A percentile compares a stretch with the other conserved stretches of the same genome.
Evolutionary conservation across 805 yeast species (phyloP).

Genomic region (Blastobotrys terrestris): DNA sequence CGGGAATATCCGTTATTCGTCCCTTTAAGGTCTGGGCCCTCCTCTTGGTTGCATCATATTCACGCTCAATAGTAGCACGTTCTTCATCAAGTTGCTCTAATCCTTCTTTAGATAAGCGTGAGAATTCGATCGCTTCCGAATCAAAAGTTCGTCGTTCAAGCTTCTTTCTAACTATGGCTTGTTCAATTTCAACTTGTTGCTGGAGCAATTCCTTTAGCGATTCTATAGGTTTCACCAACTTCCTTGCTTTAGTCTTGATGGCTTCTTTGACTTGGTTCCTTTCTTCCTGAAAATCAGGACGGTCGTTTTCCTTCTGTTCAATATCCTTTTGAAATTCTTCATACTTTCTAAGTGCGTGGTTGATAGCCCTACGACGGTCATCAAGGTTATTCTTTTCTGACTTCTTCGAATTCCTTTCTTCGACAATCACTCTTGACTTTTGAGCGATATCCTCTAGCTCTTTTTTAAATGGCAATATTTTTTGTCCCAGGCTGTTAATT

Average conservation of each 20-base stretch:
- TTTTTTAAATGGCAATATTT: too few species aligned
- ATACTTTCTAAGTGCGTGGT: conserved; percentile 1
- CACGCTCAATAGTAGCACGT: neutral
- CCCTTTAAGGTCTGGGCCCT: neutral
- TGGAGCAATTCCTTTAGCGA: neutral
- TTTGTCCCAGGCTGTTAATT: neutral
- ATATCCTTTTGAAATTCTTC: neutral
- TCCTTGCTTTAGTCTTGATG: neutral
- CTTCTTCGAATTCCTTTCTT: too few species aligned
- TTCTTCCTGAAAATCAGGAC: conserved; percentile 1
- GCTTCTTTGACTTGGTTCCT: neutral
- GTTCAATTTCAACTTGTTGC: conserved; percentile 3
- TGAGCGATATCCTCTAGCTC: too few species aligned
- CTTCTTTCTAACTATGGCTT: neutral
- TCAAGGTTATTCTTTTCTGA: conserved; percentile 4
- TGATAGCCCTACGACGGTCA: neutral
- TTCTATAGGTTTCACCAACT: neutral
- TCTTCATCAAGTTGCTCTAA: conserved; percentile 1
- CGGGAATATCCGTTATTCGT: neutral
- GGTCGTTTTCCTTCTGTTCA: neutral
- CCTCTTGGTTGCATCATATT: neutral
- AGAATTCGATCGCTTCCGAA: conserved; percentile 1
- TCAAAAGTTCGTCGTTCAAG: neutral
- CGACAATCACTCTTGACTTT: too few species aligned
- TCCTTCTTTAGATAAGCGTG: neutral